phyloP scores from a whole-genome alignment of 2,329 filamentous ascomycete genomes.

The Zymoseptoria passerinii region DNA sequence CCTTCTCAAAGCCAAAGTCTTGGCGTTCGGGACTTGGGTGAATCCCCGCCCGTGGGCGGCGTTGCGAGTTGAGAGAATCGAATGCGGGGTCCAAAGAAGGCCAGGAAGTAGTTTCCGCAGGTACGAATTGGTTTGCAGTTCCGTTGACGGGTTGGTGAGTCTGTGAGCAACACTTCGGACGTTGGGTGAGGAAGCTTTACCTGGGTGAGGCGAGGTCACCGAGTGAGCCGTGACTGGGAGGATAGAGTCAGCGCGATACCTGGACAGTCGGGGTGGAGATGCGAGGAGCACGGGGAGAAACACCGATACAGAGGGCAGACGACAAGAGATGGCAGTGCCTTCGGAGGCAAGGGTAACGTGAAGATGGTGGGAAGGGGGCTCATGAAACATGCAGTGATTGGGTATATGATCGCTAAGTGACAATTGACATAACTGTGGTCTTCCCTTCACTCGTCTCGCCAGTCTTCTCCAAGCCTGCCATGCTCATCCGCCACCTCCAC shows the following conservation, averaged over 20 bases:
- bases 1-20: not conserved
- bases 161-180: not conserved
- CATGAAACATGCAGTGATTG: not conserved
- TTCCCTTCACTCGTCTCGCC: not conserved
- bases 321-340: not conserved
- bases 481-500: slow-evolving; percentile 4
- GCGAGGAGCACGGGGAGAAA: not conserved
- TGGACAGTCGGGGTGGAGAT: not conserved
- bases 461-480: not conserved
- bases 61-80: not conserved
- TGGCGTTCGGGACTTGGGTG: not conserved
- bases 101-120: not conserved
- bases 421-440: not conserved
- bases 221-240: not conserved
- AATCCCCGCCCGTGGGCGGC: not conserved
- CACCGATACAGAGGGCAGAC: not conserved
- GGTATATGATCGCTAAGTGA: not conserved
- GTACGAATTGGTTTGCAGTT: not conserved
- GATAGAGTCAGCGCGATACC: not conserved
- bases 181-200: not conserved
- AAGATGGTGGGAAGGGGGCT: not conserved
- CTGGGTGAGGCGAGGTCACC: not conserved
- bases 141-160: not conserved
- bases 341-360: not conserved
- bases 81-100: not conserved